Evolutionary conservation across 345 rosid species (phyloP).

Genomic region (Noccaea bulbosa): DNA sequence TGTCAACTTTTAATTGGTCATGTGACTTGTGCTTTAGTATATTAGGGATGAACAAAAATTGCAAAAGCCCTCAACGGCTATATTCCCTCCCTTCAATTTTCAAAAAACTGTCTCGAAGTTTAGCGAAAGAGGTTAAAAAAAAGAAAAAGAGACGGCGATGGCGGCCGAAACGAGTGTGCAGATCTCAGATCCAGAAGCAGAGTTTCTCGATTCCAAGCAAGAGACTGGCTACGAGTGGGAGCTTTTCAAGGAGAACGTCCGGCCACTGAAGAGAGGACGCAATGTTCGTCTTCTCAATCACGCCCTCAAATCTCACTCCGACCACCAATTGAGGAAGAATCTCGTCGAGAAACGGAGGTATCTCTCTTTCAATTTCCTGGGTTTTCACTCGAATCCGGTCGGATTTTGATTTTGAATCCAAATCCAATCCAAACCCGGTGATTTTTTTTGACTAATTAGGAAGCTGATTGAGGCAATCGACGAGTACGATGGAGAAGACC

Average conservation of each 20-base stretch:
- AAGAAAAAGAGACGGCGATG: constrained; percentile 16
- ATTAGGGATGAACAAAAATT: not conserved
- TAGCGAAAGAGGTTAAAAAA: not conserved
- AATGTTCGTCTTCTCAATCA: constrained; percentile 66
- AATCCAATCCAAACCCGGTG: not conserved
- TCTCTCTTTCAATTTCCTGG: not conserved
- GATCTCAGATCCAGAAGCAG: constrained; percentile 72
- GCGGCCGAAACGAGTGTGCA: constrained; percentile 41
- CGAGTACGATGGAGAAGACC: constrained; percentile 79
- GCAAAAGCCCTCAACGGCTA: constrained; percentile 38
- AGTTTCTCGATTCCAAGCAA: constrained; percentile 67
- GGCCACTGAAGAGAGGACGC: constrained; percentile 90
- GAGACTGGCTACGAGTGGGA: constrained; percentile 91
- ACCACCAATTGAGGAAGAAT: constrained; percentile 54
- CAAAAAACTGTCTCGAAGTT: not conserved
- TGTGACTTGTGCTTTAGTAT: too few species aligned
- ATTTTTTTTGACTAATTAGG: constrained; percentile 44
- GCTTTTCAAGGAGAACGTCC: constrained; percentile 84
- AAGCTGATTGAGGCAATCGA: constrained; percentile 71
- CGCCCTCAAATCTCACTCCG: constrained; percentile 69
- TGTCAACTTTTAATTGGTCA: too few species aligned
- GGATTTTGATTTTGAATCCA: not conserved
- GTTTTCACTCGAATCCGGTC: not conserved
- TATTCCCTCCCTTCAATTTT: constrained; percentile 27
- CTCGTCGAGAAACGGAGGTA: constrained; percentile 75